Evolutionary conservation across 805 yeast genomes (phyloP).

Genomic region (Saturnispora zaruensis): DNA sequence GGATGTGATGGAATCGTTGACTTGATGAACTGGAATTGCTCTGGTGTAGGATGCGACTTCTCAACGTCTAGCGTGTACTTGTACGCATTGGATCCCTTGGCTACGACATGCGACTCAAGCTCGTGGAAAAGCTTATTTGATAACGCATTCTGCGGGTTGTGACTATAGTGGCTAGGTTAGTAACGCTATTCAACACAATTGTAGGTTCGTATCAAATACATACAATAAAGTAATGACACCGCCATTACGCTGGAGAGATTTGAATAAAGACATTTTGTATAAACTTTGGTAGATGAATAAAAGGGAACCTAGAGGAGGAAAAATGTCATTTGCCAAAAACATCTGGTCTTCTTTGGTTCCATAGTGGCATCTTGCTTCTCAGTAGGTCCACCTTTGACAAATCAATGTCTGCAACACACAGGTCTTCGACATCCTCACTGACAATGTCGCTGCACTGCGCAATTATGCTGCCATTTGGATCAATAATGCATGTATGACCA

Average conservation of each 20-base stretch:
- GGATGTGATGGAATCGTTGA: conserved; percentile 23
- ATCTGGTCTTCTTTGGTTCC: conserved; percentile 63
- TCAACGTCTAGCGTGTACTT: conserved; percentile 22
- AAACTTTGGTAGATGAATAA: not conserved
- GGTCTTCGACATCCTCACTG: conserved; percentile 12
- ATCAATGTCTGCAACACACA: conserved; percentile 63
- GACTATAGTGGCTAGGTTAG: conserved; percentile 18
- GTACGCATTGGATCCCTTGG: conserved; percentile 11
- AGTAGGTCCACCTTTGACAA: conserved; percentile 38
- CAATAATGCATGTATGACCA: conserved; percentile 82
- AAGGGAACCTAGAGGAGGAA: not conserved
- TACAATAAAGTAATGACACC: conserved; percentile 36
- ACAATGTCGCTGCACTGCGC: conserved; percentile 45
- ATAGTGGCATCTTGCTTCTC: conserved; percentile 67
- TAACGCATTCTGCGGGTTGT: conserved; percentile 20
- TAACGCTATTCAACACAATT: not conserved
- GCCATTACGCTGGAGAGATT: conserved; percentile 1
- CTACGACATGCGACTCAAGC: conserved; percentile 11
- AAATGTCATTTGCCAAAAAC: conserved; percentile 30
- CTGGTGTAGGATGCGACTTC: conserved; percentile 22
- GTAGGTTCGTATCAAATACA: conserved; percentile 9
- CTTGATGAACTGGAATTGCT: conserved; percentile 27
- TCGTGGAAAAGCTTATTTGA: conserved; percentile 14
- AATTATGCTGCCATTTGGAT: conserved; percentile 82
- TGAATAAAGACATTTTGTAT: conserved; percentile 1